Evolutionary conservation across 371 early-diverging fungal species (phyloP).

Genomic region (Mortierella sp.): DNA sequence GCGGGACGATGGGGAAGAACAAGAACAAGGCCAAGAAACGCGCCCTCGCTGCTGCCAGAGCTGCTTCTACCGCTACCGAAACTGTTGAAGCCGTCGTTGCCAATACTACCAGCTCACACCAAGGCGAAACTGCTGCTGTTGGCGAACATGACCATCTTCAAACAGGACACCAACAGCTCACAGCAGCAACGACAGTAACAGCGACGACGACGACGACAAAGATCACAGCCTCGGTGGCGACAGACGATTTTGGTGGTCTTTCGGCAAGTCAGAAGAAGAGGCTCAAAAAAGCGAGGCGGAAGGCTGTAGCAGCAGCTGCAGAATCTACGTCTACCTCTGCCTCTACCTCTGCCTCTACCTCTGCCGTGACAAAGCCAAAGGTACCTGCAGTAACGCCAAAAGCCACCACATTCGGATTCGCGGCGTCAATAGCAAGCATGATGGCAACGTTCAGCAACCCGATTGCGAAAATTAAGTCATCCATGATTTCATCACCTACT

Average conservation of each 20-base stretch:
- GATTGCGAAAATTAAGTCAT: neutral
- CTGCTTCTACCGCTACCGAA: neutral
- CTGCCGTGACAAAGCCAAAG: neutral
- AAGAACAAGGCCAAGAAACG: neutral
- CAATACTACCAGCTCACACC: neutral
- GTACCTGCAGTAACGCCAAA: neutral
- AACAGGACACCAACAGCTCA: neutral
- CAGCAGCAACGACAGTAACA: neutral
- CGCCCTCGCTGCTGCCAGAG: neutral
- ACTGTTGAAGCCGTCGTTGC: neutral
- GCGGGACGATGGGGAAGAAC: neutral
- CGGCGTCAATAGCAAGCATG: neutral
- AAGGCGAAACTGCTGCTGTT: too few species aligned
- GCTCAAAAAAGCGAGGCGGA: neutral
- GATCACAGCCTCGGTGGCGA: conserved; percentile 3
- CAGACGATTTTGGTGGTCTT: neutral
- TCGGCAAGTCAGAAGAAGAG: neutral
- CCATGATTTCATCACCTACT: neutral
- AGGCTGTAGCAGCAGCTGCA: neutral
- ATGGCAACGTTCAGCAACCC: neutral
- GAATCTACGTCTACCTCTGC: neutral
- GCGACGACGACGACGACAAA: neutral
- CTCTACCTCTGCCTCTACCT: neutral
- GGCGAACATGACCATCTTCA: neutral
- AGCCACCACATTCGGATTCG: neutral